A percentile compares a stretch with the other conserved stretches of the same genome.
phyloP scores from a whole-genome alignment of 352 stramenopile genomes.

The Globisporangium ultimum region DNA sequence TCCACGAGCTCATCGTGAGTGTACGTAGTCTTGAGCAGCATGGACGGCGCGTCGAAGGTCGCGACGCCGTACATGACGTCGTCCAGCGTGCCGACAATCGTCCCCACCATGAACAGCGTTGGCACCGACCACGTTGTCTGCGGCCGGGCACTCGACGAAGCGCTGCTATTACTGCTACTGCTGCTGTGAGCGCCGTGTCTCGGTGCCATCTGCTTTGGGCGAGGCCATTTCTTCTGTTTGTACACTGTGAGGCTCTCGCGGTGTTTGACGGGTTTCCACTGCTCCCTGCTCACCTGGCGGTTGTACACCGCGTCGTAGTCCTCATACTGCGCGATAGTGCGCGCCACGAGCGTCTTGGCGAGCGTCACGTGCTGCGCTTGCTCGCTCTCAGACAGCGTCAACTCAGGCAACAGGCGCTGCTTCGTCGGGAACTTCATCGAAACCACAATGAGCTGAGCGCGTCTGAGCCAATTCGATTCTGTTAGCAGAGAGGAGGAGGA shows the following conservation, averaged over 20 bases:
- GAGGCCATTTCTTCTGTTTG: slow-evolving; percentile 11
- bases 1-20: slow-evolving; percentile 43
- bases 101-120: slow-evolving; percentile 49
- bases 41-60: slow-evolving; percentile 34
- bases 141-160: background rate
- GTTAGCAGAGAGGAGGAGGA: too few species aligned
- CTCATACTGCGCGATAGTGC: slow-evolving; percentile 18
- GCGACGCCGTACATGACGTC: slow-evolving; percentile 64
- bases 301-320: slow-evolving; percentile 11
- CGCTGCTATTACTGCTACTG: too few species aligned
- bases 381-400: slow-evolving; percentile 27
- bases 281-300: slow-evolving; percentile 8
- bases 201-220: slow-evolving; percentile 7
- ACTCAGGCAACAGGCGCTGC: slow-evolving; percentile 16
- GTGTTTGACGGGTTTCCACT: slow-evolving; percentile 15
- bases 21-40: slow-evolving; percentile 51
- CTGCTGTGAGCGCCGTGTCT: too few species aligned
- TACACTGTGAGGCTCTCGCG: slow-evolving; percentile 15
- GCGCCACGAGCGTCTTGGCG: slow-evolving; percentile 24
- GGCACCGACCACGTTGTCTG: slow-evolving; percentile 18
- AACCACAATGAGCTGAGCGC: slow-evolving; percentile 2
- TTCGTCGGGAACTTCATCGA: slow-evolving; percentile 21
- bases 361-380: slow-evolving; percentile 23
- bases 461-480: too few species aligned
- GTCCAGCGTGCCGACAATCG: slow-evolving; percentile 44